Percentiles rank a stretch among this genome's conserved stretches.
Conservation (phyloP, 257 asterid species). For the Nicotiana obtusifolia region DNA sequence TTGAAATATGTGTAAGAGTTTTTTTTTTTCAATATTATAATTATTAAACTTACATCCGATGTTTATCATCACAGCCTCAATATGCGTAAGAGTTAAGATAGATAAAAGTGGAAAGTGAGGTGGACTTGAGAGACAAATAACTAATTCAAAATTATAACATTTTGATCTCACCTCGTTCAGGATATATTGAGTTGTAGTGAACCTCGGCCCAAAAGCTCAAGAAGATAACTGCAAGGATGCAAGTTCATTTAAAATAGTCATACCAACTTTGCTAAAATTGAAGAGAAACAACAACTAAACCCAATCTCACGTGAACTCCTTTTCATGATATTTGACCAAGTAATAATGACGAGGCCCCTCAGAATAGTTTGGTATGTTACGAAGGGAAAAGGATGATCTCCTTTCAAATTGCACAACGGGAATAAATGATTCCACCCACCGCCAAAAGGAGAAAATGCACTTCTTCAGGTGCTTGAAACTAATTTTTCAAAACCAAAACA, state of each 20-base stretch:
- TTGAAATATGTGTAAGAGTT: neutral
- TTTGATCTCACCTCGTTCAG: slow-evolving; percentile 69
- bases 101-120: neutral
- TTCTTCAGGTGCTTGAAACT: slow-evolving; percentile 3
- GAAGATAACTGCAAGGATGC: slow-evolving; percentile 59
- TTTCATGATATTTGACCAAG: neutral
- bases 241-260: neutral
- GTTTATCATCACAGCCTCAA: neutral
- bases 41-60: too few species aligned
- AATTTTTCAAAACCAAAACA: neutral
- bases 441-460: neutral
- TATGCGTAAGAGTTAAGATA: too few species aligned
- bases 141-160: neutral
- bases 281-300: neutral
- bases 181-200: slow-evolving; percentile 93
- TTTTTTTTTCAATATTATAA: too few species aligned
- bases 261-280: slow-evolving; percentile 3
- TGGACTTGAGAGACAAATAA: neutral
- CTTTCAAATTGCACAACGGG: neutral
- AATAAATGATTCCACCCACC: neutral
- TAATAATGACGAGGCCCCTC: neutral
- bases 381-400: neutral
- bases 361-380: neutral
- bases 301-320: neutral
- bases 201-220: slow-evolving; percentile 99